Conservation (phyloP, 1,139 yeast genomes). For the Meyerozyma sp. region DNA sequence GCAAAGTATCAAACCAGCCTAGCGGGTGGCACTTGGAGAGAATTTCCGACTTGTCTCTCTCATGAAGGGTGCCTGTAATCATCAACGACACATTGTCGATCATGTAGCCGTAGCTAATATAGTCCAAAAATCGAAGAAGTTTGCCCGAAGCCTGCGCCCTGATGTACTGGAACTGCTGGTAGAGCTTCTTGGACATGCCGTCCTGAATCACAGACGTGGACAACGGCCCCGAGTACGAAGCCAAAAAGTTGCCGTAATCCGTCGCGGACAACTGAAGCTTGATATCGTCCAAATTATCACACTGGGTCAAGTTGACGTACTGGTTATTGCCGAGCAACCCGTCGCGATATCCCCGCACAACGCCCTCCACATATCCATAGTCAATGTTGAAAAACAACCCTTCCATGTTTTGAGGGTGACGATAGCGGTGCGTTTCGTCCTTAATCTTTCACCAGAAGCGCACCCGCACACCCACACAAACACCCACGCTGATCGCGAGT, state of each 20-base stretch:
- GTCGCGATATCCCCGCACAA: conserved; percentile 89
- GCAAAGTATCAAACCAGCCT: conserved; percentile 98
- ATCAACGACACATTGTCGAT: conserved; percentile 93
- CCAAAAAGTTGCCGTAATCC: conserved; percentile 87
- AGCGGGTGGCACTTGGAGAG: conserved; percentile 89
- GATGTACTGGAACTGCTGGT: conserved; percentile 80
- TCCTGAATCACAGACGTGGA: conserved; percentile 83
- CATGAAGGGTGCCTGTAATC: conserved; percentile 96
- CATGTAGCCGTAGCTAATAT: conserved; percentile 93
- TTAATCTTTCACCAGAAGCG: background rate
- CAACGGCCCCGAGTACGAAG: conserved; percentile 76
- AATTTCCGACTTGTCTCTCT: conserved; percentile 83
- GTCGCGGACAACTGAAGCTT: conserved; percentile 92
- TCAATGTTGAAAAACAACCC: conserved; percentile 85
- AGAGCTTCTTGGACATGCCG: conserved; percentile 67
- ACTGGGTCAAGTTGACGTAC: conserved; percentile 89
- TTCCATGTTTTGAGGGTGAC: conserved; percentile 48
- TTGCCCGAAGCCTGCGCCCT: conserved; percentile 81
- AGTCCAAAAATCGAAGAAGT: conserved; percentile 79
- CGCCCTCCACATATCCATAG: conserved; percentile 87
- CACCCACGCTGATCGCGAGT: background rate
- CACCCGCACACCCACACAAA: background rate
- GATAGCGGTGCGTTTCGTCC: background rate
- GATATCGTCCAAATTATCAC: conserved; percentile 90
- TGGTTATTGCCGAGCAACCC: conserved; percentile 75